These are phyloP conservation scores for Fusarium cyanostomum DNA, from an alignment of 2,329 filamentous ascomycete genomes.

Conservation along the genomic window DNA sequence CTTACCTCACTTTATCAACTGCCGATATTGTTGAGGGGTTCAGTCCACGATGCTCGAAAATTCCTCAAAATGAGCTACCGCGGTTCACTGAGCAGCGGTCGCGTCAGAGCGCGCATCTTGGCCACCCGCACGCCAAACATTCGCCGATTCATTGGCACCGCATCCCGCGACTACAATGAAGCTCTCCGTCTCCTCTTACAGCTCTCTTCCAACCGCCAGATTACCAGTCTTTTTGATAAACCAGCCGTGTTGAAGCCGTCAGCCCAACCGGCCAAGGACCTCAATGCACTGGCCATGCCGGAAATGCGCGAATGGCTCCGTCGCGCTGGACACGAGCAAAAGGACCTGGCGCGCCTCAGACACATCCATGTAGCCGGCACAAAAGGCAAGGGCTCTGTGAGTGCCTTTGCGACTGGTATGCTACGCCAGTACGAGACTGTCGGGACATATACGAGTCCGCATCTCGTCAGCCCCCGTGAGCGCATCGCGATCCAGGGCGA, in stretches of 20 bases:
- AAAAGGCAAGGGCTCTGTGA: conserved; percentile 92
- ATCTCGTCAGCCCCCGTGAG: conserved; percentile 84
- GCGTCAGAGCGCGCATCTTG: conserved; percentile 4
- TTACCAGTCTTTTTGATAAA: conserved; percentile 61
- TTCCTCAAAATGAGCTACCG: conserved; percentile 1
- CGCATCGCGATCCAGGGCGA: conserved; percentile 82
- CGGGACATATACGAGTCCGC: conserved; percentile 87
- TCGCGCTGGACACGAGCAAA: conserved; percentile 75
- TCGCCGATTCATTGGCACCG: conserved; percentile 22
- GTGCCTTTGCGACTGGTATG: conserved; percentile 83
- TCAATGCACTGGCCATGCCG: conserved; percentile 80
- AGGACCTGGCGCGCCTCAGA: conserved; percentile 54
- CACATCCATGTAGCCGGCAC: conserved; percentile 90
- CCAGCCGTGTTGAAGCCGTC: conserved; percentile 44
- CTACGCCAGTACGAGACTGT: conserved; percentile 64
- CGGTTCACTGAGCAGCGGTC: background rate
- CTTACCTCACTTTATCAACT: too few species aligned
- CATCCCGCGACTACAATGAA: conserved; percentile 62
- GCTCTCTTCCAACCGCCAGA: conserved; percentile 80
- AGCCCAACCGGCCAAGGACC: conserved; percentile 54
- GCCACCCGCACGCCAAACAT: background rate
- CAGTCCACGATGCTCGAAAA: background rate
- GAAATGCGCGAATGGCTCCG: conserved; percentile 83
- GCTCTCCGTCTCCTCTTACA: conserved; percentile 79
- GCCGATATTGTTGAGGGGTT: too few species aligned